A percentile compares a stretch with the other conserved stretches of the same genome.
phyloP scores from a whole-genome alignment of 306 rosid genomes.

The Lotus japonicus region DNA sequence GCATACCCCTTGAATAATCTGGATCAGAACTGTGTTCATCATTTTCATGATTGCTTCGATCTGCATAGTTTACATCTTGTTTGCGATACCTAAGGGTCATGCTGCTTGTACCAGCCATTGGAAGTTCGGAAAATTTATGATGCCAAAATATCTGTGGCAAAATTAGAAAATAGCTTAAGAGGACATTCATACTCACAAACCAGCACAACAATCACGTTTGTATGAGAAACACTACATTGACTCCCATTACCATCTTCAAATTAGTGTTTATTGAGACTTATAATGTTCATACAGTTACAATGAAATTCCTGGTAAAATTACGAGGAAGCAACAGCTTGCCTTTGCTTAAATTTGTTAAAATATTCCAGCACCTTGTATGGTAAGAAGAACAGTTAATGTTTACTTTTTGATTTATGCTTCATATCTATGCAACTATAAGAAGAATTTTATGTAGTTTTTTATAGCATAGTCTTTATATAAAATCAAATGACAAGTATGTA shows the following conservation, averaged over 20 bases:
- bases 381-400: too few relatives aligned
- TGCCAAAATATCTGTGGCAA: background rate
- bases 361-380: too few relatives aligned
- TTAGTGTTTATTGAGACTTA: too few relatives aligned
- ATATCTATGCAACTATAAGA: background rate
- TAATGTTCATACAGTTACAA: too few relatives aligned
- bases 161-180: background rate
- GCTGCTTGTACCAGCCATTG: background rate
- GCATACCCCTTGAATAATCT: background rate
- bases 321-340: too few relatives aligned
- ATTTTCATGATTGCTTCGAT: background rate
- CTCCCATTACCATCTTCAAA: too few relatives aligned
- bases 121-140: background rate
- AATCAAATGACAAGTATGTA: background rate
- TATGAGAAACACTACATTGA: too few relatives aligned
- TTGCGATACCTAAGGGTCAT: conserved; percentile 14
- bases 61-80: background rate
- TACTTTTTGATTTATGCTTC: background rate
- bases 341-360: too few relatives aligned
- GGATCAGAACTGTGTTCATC: conserved; percentile 14
- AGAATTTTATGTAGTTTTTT: background rate
- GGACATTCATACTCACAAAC: background rate
- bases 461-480: too few relatives aligned
- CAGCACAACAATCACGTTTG: background rate
- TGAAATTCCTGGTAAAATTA: too few relatives aligned